Conservation (phyloP, 208 protist species). For the Blechomonas ayalai region DNA sequence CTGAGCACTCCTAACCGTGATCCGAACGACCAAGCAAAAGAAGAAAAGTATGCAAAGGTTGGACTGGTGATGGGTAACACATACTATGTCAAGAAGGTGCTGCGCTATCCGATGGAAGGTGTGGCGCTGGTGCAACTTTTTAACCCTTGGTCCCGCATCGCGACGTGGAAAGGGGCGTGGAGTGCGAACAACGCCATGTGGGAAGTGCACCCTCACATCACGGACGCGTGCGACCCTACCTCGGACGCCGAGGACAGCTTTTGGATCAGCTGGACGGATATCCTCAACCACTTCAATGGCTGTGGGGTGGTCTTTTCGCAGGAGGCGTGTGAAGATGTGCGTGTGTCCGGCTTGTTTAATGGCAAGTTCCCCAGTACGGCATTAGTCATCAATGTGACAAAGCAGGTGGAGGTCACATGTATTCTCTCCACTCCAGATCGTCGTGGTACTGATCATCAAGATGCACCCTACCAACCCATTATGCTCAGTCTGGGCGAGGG, state of each 20-base stretch:
- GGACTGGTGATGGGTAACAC: conserved; percentile 13
- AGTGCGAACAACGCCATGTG: conserved; percentile 25
- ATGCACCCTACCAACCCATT: conserved; percentile 16
- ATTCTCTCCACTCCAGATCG: conserved; percentile 20
- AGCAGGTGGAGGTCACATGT: conserved; percentile 12
- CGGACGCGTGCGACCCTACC: conserved; percentile 2
- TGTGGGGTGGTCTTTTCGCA: conserved; percentile 58
- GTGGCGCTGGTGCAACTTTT: conserved; percentile 33
- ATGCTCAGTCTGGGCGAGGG: conserved; percentile 16
- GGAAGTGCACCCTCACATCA: conserved; percentile 28
- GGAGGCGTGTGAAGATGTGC: too few relatives aligned
- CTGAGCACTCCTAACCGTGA: conserved; percentile 15
- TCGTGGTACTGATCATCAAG: neutral
- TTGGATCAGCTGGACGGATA: conserved; percentile 60
- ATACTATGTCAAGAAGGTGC: conserved; percentile 11
- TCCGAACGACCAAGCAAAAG: neutral
- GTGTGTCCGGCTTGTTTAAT: too few relatives aligned
- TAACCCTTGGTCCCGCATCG: conserved; percentile 44
- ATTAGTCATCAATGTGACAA: conserved; percentile 26
- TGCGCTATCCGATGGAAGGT: conserved; percentile 2
- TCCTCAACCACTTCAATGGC: conserved; percentile 43
- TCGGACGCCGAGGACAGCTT: conserved; percentile 27
- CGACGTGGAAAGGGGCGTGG: conserved; percentile 55
- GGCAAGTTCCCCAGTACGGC: conserved; percentile 26
- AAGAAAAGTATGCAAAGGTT: conserved; percentile 9